Base-by-base conservation (phyloP, 176 grass and related monocot species). In the Oryza nivara region DNA sequence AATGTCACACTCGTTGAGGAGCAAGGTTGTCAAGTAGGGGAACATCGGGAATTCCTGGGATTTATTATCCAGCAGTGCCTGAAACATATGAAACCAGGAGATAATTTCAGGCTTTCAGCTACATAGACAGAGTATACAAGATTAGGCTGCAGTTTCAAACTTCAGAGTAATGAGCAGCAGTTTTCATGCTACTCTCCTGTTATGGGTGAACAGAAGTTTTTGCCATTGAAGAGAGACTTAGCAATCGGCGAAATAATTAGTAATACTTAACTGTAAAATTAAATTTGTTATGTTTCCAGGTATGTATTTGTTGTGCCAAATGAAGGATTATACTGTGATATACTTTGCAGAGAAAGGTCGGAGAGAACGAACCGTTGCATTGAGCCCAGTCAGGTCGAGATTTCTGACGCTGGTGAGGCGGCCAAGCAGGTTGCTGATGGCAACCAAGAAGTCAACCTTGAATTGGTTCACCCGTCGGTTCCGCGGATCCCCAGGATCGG, bases 1-100 rank as follows among this genome's bases (percentile, higher is more conserved):
- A 38, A 86, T 11, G 16, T 86, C 84, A 12, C 84, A 86, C 20
- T 23, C 22, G 32, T 40, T 11, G 30, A 86, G 84, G 23, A 73
- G 0, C 58, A 80, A 20, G 6, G 58, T 43, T 49, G 14, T 80
- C 60, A 80, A 46, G 76, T 86, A 73, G 22, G 11, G 30, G 14
- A 86, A 16, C n/a, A 32, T 4, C 3, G 76, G 56, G 15, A 73
- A 30, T n/a, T 34, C 52, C 6, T 44, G 65, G 11, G 65, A 45
- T 46, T 72, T 76, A 2, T 47, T 56, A 10, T 60, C 68, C 13
- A 81, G 48, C 67, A 81, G 38, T 56, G 79, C 67, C 67, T 81
- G 79, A 56, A 41, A 56, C 16, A 70, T 22, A 81, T n/a, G 1
- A 8, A 81, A 54, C 30, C 48, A n/a, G 40, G 7, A 67, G 30